Percentiles rank a stretch among this genome's conserved stretches.
These are phyloP conservation scores for Pterulicium gracile DNA, from an alignment of 1,284 basidiomycete genomes.

Conservation along the genomic window DNA sequence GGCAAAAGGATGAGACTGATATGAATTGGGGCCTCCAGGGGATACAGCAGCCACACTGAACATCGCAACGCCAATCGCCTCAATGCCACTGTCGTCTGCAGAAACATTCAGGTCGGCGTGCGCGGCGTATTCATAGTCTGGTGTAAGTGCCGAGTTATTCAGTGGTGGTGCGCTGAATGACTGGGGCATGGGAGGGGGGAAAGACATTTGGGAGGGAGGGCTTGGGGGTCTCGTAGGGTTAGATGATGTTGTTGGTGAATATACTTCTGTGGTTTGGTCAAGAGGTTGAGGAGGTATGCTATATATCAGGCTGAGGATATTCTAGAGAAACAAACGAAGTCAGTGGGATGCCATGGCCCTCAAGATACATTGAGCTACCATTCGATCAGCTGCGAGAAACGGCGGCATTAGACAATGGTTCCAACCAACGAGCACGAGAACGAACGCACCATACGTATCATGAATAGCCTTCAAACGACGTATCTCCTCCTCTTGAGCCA, in stretches of 20 bases:
- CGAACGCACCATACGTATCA: slow-evolving; percentile 1
- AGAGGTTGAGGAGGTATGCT: slow-evolving; percentile 66
- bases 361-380: slow-evolving; percentile 23
- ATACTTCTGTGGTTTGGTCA: slow-evolving; percentile 38
- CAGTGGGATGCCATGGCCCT: neutral
- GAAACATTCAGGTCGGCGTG: too few species aligned
- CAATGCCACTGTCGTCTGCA: slow-evolving; percentile 19
- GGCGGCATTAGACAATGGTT: slow-evolving; percentile 39
- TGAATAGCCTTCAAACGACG: slow-evolving; percentile 43
- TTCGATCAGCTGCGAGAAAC: slow-evolving; percentile 49
- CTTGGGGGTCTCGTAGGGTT: slow-evolving; percentile 22
- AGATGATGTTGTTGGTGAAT: slow-evolving; percentile 41
- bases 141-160: too few species aligned
- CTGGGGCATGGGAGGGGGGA: slow-evolving; percentile 43
- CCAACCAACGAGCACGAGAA: slow-evolving; percentile 9
- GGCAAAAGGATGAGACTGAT: slow-evolving; percentile 30
- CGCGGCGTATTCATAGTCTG: too few species aligned
- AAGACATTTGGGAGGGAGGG: slow-evolving; percentile 33
- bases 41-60: slow-evolving; percentile 32
- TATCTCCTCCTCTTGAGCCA: slow-evolving; percentile 79
- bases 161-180: slow-evolving; percentile 29
- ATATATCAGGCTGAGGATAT: slow-evolving; percentile 77
- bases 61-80: slow-evolving; percentile 36
- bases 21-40: slow-evolving; percentile 18
- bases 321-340: slow-evolving; percentile 16